Percentiles rank a stretch among this genome's conserved stretches.
Evolutionary conservation across 345 rosid genomes (phyloP).

Genomic region (Eucalyptus cloeziana): DNA sequence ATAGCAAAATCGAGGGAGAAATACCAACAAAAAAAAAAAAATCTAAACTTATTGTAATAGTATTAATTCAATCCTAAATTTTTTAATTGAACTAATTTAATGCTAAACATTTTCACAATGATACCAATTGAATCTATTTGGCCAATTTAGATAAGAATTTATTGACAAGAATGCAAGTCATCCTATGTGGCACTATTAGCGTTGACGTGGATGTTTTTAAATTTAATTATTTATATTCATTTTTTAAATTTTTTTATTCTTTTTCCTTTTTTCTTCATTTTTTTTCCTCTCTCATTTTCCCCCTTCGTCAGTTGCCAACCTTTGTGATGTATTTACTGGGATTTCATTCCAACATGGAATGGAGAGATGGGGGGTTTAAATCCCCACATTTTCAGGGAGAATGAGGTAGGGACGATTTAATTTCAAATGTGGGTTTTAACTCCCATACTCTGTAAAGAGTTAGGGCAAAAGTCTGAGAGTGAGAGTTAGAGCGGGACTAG

Average conservation of each 20-base stretch:
- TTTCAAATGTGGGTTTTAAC: too few relatives aligned
- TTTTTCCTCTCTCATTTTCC: not conserved
- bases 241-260: too few relatives aligned
- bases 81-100: too few relatives aligned
- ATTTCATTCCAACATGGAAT: too few relatives aligned
- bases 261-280: too few relatives aligned
- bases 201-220: too few relatives aligned
- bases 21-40: too few relatives aligned
- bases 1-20: not conserved
- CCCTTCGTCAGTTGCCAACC: not conserved
- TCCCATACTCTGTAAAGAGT: rapidly evolving
- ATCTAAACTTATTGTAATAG: too few relatives aligned
- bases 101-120: not conserved
- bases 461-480: too few relatives aligned
- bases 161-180: not conserved
- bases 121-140: not conserved
- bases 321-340: not conserved
- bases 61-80: too few relatives aligned
- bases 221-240: not conserved
- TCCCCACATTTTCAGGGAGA: rapidly evolving
- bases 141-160: not conserved
- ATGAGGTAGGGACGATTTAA: too few relatives aligned
- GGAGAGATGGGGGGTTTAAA: rapidly evolving
- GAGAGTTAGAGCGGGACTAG: too few relatives aligned
- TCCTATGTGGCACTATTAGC: not conserved